Percentiles rank a stretch among this genome's conserved stretches.
These are phyloP conservation scores for Aspergillus asperescens DNA, from an alignment of 495 filamentous ascomycete species.

Conservation along the genomic window DNA sequence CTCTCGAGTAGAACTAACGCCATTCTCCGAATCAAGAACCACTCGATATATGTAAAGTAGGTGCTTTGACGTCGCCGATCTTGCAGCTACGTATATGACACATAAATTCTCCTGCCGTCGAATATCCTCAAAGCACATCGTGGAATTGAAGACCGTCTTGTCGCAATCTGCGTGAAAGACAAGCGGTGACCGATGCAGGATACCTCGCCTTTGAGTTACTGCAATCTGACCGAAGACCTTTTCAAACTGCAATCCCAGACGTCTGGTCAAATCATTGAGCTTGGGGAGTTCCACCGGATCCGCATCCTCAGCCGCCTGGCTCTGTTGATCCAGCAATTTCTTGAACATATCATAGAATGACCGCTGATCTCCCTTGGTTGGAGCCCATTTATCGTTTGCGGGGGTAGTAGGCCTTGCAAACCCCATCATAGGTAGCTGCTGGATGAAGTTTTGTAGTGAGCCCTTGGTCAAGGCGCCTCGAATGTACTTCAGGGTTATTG, in stretches of 20 bases:
- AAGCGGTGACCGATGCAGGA: constrained; percentile 49
- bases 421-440: constrained; percentile 40
- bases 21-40: constrained; percentile 45
- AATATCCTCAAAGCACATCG: constrained; percentile 34
- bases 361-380: constrained; percentile 32
- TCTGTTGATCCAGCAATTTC: constrained; percentile 32
- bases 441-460: constrained; percentile 40
- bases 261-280: constrained; percentile 47
- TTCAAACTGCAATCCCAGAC: constrained; percentile 49
- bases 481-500: constrained; percentile 48
- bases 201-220: constrained; percentile 51
- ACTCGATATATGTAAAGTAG: constrained; percentile 47
- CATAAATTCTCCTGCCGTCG: constrained; percentile 25
- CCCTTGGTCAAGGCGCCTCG: constrained; percentile 47
- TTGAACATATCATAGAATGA: constrained; percentile 49
- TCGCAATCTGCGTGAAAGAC: constrained; percentile 42
- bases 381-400: constrained; percentile 33
- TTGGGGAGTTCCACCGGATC: constrained; percentile 39
- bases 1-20: constrained; percentile 48
- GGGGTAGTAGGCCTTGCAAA: constrained; percentile 22
- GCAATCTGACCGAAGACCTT: constrained; percentile 54
- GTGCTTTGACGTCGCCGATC: constrained; percentile 28
- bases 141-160: constrained; percentile 29
- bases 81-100: constrained; percentile 36
- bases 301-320: constrained; percentile 21